Base-by-base conservation (phyloP, 2,329 filamentous ascomycete species). In the Trichoderma sp. region DNA sequence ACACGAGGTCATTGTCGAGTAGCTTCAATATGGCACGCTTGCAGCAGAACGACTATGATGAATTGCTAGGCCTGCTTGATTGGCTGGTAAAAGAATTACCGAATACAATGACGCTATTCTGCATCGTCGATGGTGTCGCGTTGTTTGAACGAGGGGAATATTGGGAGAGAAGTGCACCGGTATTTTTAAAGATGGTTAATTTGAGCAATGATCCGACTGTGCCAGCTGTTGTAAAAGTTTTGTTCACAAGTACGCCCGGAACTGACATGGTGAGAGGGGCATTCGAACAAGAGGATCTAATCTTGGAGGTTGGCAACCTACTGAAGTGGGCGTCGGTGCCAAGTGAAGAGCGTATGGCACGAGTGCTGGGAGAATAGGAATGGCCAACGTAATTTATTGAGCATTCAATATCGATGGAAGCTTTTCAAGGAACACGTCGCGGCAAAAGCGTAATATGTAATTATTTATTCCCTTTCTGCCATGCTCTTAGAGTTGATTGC, bases 211-310 rank as follows among this genome's bases (percentile, higher is more conserved):
- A 76, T 33, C 3, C 31, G 0, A 60, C 21, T 31, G 16, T 76
- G 0, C 35, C 12, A 1, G 75, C 76, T 12, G 45, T 64, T 7
- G 45, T 79, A 8, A 79, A 79, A 38, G 38, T 79, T 6, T 45
- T 79, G 9, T 78, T 79, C 29, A 77, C 76, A 35, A 78, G 78
- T n/a, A 74, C 78, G n/a, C 75, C 76, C 0, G 76, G 75, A 4
- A 67, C 76, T 2, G 50, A 60, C 27, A 65, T 64, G 1, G 53
- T 78, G 1, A 75, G 75, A 14, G 66, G 6, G 0, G 74, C 76
- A 4, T 79, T 77, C 59, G 78, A 79, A 62, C 16, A 76, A 1
- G 75, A 76, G 5, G 64, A 75, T 27, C n/a, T 77, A 14, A 77
- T 78, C 12, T 16, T 79, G 1, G 74, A 75, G 18, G 78, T 78